Base-by-base conservation (phyloP, 371 early-diverging fungal genomes). In the Mucor irregularis region DNA sequence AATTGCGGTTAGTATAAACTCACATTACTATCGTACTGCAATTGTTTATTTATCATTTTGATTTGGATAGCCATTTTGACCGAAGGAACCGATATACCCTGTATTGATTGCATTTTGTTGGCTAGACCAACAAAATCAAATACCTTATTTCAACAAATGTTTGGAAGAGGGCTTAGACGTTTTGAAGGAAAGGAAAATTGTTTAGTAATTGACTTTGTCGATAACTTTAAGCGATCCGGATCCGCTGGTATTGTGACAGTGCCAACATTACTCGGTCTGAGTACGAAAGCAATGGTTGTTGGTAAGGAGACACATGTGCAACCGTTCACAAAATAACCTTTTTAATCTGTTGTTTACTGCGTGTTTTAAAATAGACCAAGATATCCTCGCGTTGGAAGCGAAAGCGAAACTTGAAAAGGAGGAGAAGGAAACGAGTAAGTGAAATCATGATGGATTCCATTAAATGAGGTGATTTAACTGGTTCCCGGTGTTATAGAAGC, bases 121-220 rank as follows among this genome's bases (percentile, higher is more conserved):
- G 93, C 92, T 0, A 77, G 95, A 6, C 97, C 96, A 0, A 97
- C 98, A 3, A 66, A 79, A 19, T 91, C 91, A 10, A 64, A 74
- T 8, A 89, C 84, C 2, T 76, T 97, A 44, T 89, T 93, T 73
- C 92, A 90, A 62, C 97, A 97, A 69, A 97, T 97, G 97, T 73
- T 97, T 49, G 97, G 97, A 3, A 83, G 97, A 22, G 97, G 97
- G 4, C 76, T 96, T 82, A 81, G 96, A 2, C 54, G 84, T 7
- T 64, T 71, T 54, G 64, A 69, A 2, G 82, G 68, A 5, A 97
- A 97, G 64, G 51, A 66, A 5, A 80, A 90, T 50, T 96, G 97
- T 53, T 69, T 91, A n/a, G 80, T 94, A 0, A 66, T 96, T 34
- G 97, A 97, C 55, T 89, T 95, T 73, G 90, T 90, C 37, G 96